Conservation (phyloP, 192 early-diverging fungal species). For the Phlyctochytrium arcticum region DNA sequence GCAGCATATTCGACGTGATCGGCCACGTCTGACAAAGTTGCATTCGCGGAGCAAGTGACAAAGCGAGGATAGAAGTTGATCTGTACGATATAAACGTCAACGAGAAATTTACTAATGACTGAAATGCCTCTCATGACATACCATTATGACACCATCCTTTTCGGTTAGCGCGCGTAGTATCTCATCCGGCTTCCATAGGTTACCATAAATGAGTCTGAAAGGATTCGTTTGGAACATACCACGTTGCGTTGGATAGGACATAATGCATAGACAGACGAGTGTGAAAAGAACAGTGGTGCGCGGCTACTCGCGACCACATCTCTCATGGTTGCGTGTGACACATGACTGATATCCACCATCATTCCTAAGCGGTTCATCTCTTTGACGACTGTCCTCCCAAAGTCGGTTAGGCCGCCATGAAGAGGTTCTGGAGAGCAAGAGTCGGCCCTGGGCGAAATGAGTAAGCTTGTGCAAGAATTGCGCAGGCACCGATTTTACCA, state of each 20-base stretch:
- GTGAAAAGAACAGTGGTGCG: slow-evolving; percentile 63
- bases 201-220: not conserved
- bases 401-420: slow-evolving; percentile 49
- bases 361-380: slow-evolving; percentile 73
- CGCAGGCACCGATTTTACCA: slow-evolving; percentile 40
- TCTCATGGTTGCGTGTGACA: slow-evolving; percentile 56
- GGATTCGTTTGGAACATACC: not conserved
- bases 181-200: slow-evolving; percentile 40
- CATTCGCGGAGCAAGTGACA: slow-evolving; percentile 33
- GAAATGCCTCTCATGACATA: not conserved
- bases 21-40: slow-evolving; percentile 41
- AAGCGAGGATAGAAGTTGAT: slow-evolving; percentile 57
- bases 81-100: not conserved
- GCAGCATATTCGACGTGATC: slow-evolving; percentile 59
- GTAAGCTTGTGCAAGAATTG: not conserved
- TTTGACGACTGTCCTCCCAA: slow-evolving; percentile 47
- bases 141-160: slow-evolving; percentile 59
- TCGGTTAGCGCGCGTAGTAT: slow-evolving; percentile 38
- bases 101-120: not conserved
- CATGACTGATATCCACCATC: slow-evolving; percentile 66
- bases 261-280: slow-evolving; percentile 49
- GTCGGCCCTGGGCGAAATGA: slow-evolving; percentile 28
- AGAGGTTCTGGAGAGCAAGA: slow-evolving; percentile 36
- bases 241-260: slow-evolving; percentile 57
- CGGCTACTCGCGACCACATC: slow-evolving; percentile 43